Conservation (phyloP, 208 protist genomes). For the Leishmania mexicana region DNA sequence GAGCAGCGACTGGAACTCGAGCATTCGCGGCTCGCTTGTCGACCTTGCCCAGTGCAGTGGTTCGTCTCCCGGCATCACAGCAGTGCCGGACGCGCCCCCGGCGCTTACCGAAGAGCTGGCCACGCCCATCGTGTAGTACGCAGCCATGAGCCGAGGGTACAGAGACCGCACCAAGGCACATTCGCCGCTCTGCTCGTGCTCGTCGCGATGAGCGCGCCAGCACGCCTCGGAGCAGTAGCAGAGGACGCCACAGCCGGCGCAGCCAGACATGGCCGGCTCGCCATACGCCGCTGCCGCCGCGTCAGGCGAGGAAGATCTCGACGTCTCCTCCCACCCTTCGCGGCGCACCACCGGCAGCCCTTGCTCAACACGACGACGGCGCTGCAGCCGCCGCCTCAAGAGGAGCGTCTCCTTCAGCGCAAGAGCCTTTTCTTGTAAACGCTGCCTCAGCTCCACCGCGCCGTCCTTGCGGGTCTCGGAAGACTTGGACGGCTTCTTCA, state of each 20-base stretch:
- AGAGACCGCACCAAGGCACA: slow-evolving; percentile 53
- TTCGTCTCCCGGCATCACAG: slow-evolving; percentile 39
- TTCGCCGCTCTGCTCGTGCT: slow-evolving; percentile 48
- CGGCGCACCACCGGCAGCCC: slow-evolving; percentile 14
- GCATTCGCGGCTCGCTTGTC: slow-evolving; percentile 44
- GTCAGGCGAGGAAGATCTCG: not conserved
- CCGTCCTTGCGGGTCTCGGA: slow-evolving; percentile 52
- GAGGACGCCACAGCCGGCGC: slow-evolving; percentile 57
- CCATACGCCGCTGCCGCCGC: not conserved
- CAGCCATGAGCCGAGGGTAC: slow-evolving; percentile 60
- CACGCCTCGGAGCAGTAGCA: slow-evolving; percentile 63
- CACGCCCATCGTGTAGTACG: slow-evolving; percentile 35
- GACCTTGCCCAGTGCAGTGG: slow-evolving; percentile 49
- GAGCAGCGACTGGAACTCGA: slow-evolving; percentile 57
- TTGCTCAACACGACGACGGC: not conserved
- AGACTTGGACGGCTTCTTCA: slow-evolving; percentile 63
- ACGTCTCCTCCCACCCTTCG: slow-evolving; percentile 19
- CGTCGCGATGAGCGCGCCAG: slow-evolving; percentile 35
- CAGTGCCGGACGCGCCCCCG: not conserved
- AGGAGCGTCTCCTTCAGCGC: slow-evolving; percentile 39
- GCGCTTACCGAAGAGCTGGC: not conserved
- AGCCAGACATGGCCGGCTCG: slow-evolving; percentile 41
- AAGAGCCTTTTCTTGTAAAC: slow-evolving; percentile 34
- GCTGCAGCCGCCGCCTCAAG: slow-evolving; percentile 26
- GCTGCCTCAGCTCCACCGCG: slow-evolving; percentile 44